A percentile compares a stretch with the other conserved stretches of the same genome.
Evolutionary conservation across 257 asterid genomes (phyloP).

Genomic region (Petunia secreta): DNA sequence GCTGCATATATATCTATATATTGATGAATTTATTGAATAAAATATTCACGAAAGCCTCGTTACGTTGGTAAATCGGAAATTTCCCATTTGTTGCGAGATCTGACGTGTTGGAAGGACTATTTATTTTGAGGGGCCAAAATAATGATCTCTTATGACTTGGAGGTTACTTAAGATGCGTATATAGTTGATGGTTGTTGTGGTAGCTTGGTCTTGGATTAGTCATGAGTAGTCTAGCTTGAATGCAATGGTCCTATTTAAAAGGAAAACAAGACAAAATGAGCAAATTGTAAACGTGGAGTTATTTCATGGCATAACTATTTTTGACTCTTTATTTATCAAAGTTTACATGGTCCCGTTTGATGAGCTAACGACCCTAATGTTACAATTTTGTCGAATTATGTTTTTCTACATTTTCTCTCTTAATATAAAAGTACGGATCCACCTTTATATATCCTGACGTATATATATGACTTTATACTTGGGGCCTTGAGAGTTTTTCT

Average conservation of each 20-base stretch:
- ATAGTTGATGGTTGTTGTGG: background rate
- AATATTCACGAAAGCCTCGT: background rate
- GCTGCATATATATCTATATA: background rate
- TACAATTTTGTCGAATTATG: slow-evolving; percentile 1
- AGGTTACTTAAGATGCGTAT: slow-evolving; percentile 12
- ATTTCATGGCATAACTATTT: background rate
- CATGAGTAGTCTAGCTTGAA: background rate
- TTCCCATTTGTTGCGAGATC: no score
- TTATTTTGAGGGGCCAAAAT: slow-evolving; percentile 15
- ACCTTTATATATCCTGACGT: no score
- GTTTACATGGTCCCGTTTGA: background rate
- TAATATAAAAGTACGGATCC: background rate
- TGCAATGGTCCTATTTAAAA: background rate
- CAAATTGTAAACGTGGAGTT: slow-evolving; percentile 15
- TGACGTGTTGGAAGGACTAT: background rate
- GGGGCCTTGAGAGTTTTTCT: background rate
- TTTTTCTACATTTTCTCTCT: background rate
- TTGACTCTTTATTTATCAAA: background rate
- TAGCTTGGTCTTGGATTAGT: background rate
- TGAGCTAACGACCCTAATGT: background rate
- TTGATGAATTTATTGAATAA: slow-evolving; percentile 14
- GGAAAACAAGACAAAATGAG: background rate
- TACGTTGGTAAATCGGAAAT: background rate
- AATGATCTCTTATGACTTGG: background rate
- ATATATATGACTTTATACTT: no score